These are phyloP conservation scores for Pseudogymnoascus sp. DNA, from an alignment of 2,329 filamentous ascomycete genomes.

Conservation along the genomic window DNA sequence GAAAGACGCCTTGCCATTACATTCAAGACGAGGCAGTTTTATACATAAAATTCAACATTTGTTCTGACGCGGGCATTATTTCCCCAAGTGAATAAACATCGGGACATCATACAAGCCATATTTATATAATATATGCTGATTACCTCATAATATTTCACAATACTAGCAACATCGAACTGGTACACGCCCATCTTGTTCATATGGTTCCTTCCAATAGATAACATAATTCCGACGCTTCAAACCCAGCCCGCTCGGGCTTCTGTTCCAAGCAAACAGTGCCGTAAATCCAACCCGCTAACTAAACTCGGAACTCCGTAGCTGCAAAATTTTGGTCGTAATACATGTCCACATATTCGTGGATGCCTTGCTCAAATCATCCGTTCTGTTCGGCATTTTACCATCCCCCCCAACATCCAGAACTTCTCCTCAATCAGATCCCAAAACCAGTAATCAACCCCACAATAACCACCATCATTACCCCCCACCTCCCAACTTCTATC, in stretches of 20 bases:
- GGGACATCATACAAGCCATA: background rate
- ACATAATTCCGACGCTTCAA: background rate
- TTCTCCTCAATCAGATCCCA: slow-evolving; percentile 15
- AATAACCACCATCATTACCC: slow-evolving; percentile 20
- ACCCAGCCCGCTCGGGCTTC: background rate
- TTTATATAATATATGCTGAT: background rate
- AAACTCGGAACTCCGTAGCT: background rate
- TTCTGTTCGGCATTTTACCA: background rate
- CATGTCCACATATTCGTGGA: background rate
- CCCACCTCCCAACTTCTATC: slow-evolving; percentile 21
- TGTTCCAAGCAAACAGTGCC: background rate
- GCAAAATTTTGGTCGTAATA: background rate
- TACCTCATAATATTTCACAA: background rate
- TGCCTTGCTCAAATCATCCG: background rate
- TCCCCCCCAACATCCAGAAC: background rate
- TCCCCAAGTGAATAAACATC: background rate
- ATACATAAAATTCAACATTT: background rate
- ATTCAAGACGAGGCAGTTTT: too few species aligned
- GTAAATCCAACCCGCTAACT: background rate
- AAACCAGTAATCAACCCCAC: slow-evolving; percentile 22
- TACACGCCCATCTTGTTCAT: background rate
- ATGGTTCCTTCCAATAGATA: background rate
- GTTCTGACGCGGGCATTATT: background rate
- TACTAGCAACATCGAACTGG: background rate
- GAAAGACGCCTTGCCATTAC: too few species aligned